A percentile compares a stretch with the other conserved stretches of the same genome.
Evolutionary conservation across 768 basidiomycete genomes (phyloP).

Genomic region (Amanita pseudoporphyria): DNA sequence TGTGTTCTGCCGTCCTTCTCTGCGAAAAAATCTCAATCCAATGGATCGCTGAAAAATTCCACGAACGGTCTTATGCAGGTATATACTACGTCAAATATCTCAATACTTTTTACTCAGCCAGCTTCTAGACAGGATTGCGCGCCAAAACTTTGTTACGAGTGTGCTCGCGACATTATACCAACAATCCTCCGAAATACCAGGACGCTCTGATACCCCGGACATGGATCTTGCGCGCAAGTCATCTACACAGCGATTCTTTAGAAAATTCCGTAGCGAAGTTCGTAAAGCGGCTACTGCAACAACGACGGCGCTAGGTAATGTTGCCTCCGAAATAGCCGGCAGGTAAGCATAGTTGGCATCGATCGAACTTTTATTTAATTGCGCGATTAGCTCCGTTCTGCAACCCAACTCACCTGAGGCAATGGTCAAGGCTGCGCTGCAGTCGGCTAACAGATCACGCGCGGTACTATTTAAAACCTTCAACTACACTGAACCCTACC

Average conservation of each 20-base stretch:
- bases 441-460: conserved; percentile 73
- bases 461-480: conserved; percentile 27
- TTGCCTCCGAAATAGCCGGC: conserved; percentile 45
- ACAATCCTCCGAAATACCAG: conserved; percentile 65
- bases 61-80: conserved; percentile 67
- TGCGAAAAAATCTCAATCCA: conserved; percentile 85
- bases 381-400: conserved; percentile 47
- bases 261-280: conserved; percentile 62
- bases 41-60: conserved; percentile 76
- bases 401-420: conserved; percentile 84
- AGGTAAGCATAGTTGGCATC: conserved; percentile 21
- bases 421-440: conserved; percentile 70
- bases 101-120: not conserved
- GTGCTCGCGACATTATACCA: conserved; percentile 69
- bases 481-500: conserved; percentile 2
- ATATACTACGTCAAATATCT: conserved; percentile 6
- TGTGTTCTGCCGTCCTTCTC: conserved; percentile 61
- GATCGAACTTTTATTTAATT: not conserved
- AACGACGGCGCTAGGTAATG: conserved; percentile 58
- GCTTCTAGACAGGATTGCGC: conserved; percentile 60
- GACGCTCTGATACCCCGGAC: conserved; percentile 53
- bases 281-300: conserved; percentile 70
- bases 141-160: conserved; percentile 72
- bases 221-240: conserved; percentile 25
- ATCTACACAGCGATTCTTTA: conserved; percentile 51